Base-by-base conservation (phyloP, 805 yeast species). In the Isabelozyma rhagii region DNA sequence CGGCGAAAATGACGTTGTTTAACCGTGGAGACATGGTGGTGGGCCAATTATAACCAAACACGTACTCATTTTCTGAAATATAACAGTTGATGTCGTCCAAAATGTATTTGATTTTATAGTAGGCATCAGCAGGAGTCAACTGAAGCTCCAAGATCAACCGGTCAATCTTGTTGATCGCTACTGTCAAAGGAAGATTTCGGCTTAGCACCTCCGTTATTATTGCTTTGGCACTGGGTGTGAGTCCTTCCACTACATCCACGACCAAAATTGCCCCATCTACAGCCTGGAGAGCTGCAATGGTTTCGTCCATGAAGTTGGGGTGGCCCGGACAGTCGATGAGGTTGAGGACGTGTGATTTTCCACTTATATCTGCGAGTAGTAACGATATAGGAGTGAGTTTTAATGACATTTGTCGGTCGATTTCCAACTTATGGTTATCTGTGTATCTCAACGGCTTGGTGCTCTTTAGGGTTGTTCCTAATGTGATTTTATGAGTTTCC, bases 311-410 rank as follows among this genome's bases (percentile, higher is more conserved):
- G 60, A 94, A 94, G 60, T 90, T 85, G 0, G 81, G 79, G 66
- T 94, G 98, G 0, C 99, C 99, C 0, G 99, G 99, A 0, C 96
- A 74, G 59, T 96, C 99, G 0, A 90, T 55, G 0, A 92, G 53
- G 59, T 87, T 89, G 17, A 84, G 58, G 0, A 81, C 80, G 14
- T 71, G 66, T 0, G 96, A 84, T 52, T 79, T 81, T 11, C 63
- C 67, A 13, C 67, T 67, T 28, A 80, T 53, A 59, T 82, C 81
- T 0, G 78, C 80, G 13, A 85, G 63, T 6, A 92, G 62, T 8
- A 89, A 56, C 0, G 93, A 71, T 55, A 87, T 75, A 0, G 89
- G 83, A 1, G 85, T 69, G 1, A 85, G 47, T 57, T 84, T 84
- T 13, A 89, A 75, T 1, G 96, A 75, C 5, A 89, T 54, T 0